Evolutionary conservation across 148 eudicot genomes (phyloP), one percentile per base, ranked within the genome.

Genomic region (Hydrangea macrophylla): DNA sequence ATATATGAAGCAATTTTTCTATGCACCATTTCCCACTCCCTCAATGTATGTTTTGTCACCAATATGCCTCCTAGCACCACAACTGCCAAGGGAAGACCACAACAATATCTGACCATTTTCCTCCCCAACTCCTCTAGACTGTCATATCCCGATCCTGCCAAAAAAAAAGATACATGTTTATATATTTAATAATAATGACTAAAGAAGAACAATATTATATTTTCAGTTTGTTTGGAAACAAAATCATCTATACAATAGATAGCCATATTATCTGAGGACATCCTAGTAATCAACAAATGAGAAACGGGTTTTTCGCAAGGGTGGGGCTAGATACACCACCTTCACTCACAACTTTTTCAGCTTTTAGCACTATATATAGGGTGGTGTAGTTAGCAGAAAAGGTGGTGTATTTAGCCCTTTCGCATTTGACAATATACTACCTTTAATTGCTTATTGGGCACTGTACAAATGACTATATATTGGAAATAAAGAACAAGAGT

Each of bases 1-100:
- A 60, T 11, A 74, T 45, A 5, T 42, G 58, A 55, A 55, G 10
- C 28, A 24, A 55, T 55, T 10, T 55, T 55, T 1, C 27, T 0
- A 55, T 55, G 58, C 58, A 55, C 58, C 6, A 10, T 25, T 18
- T 55, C 27, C 58, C 58, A 55, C 58, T 55, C 58, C 15, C 12
- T 9, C 58, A 0, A 10, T 55, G 58, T 7, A 9, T 26, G 58
- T 54, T 51, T 42, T 57, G 6, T 25, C 12, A 25, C 58, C 58
- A 55, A 58, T 31, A 76, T 54, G 18, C 80, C 80, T 26, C 70
- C 84, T 9, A 81, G 37, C 13, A 76, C 84, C 4, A 81, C 42
- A 15, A 81, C 54, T 18, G 82, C 85, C 27, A 78, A 69, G 20
- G 82, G 82, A 20, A 82, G 72, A 24, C 85, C 85, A 4, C 62